phyloP scores from a whole-genome alignment of 345 rosid genomes.

The Hibiscus mutabilis region DNA sequence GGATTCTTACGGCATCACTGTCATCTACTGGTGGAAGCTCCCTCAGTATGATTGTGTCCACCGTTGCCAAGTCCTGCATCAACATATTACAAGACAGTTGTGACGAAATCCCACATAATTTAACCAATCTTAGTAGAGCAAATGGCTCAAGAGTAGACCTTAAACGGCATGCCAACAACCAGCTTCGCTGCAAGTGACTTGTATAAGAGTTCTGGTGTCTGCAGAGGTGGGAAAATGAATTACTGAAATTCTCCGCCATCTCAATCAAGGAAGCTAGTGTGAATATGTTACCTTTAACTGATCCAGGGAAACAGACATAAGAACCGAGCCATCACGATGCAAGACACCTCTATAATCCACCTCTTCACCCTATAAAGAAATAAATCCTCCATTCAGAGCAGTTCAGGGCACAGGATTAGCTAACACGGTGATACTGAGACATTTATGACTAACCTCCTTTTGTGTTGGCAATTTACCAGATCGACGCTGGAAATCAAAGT shows the following conservation, averaged over 20 bases:
- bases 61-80: slow-evolving; percentile 85
- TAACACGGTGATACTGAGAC: background rate
- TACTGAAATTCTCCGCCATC: background rate
- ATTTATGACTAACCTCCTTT: slow-evolving; percentile 58
- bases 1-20: slow-evolving; percentile 64
- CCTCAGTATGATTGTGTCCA: slow-evolving; percentile 63
- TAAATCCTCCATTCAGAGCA: slow-evolving; percentile 7
- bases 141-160: slow-evolving; percentile 41
- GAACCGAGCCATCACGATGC: slow-evolving; percentile 99
- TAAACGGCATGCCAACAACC: slow-evolving; percentile 94
- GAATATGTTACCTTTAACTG: slow-evolving; percentile 38
- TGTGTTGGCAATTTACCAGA: slow-evolving; percentile 85
- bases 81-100: slow-evolving; percentile 9
- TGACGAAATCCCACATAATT: slow-evolving; percentile 7
- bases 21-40: slow-evolving; percentile 88
- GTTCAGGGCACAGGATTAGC: background rate
- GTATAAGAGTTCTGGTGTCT: slow-evolving; percentile 88
- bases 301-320: slow-evolving; percentile 75
- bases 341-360: slow-evolving; percentile 91
- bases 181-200: slow-evolving; percentile 90
- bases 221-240: slow-evolving; percentile 3
- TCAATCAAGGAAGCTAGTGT: background rate
- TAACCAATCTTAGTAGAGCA: slow-evolving; percentile 9
- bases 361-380: slow-evolving; percentile 66
- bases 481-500: slow-evolving; percentile 24